phyloP scores from a whole-genome alignment of 164 flowering plant genomes.

The Magnolia sinica region DNA sequence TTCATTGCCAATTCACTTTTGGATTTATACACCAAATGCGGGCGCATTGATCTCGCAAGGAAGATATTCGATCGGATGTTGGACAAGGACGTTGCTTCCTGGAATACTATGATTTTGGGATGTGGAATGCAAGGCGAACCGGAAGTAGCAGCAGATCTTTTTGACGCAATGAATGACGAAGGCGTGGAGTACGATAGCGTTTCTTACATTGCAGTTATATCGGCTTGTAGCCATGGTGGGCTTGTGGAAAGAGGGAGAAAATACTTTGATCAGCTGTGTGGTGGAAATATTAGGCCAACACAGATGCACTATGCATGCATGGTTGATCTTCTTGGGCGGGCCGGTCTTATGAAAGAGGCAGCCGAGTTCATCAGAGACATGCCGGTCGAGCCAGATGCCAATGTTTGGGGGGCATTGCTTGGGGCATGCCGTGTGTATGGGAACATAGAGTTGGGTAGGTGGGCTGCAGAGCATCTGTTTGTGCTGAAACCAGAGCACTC shows the following conservation, averaged over 20 bases:
- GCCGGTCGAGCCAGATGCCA: constrained; percentile 33
- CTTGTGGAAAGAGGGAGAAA: constrained; percentile 26
- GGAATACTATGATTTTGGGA: constrained; percentile 26
- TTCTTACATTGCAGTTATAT: constrained; percentile 44
- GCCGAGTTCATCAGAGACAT: constrained; percentile 18
- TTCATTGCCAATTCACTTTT: constrained; percentile 19
- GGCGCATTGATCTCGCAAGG: constrained; percentile 14
- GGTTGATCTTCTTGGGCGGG: constrained; percentile 37
- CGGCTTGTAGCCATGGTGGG: constrained; percentile 57
- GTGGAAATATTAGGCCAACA: constrained; percentile 12
- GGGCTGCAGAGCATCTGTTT: constrained; percentile 24
- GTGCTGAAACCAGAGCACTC: constrained; percentile 19
- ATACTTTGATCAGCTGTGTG: constrained; percentile 13
- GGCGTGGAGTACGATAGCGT: constrained; percentile 16
- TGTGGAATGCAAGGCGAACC: constrained; percentile 45
- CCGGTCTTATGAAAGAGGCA: constrained; percentile 19
- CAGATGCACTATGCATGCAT: constrained; percentile 32
- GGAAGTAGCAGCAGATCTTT: constrained; percentile 33
- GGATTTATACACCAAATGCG: constrained; percentile 21
- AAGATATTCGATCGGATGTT: constrained; percentile 13
- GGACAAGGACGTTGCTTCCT: constrained; percentile 19
- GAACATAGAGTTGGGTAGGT: constrained; percentile 35
- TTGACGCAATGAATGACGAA: constrained; percentile 25
- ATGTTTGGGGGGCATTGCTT: constrained; percentile 50
- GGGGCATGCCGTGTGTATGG: constrained; percentile 44